Evolutionary conservation across 805 yeast genomes (phyloP), one percentile per base, ranked within the genome.

Genomic region (Pichia heedii): DNA sequence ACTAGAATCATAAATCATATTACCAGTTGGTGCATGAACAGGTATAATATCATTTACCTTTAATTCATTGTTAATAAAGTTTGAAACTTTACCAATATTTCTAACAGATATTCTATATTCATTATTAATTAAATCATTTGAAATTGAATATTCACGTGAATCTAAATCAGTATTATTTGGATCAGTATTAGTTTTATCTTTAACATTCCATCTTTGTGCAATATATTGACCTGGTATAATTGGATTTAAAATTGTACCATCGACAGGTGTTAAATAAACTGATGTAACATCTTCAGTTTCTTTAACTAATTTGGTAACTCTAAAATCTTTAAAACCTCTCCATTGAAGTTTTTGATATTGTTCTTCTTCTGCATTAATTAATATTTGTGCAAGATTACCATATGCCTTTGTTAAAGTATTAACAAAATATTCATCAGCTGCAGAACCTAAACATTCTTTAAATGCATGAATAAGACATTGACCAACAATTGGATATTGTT

Each of bases 371-470:
- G 74, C 70, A 33, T 66, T 58, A 49, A 82, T 81, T 49, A 81
- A 66, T 10, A 77, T 58, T 44, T 76, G 70, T 6, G 88, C 88
- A 48, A 81, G 66, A 45, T 71, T 74, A 32, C 71, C 73, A 57
- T 82, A 81, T 5, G 89, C 88, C 35, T 65, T 70, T 21, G 68
- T 65, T 85, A 87, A 82, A 11, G 86, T 85, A 22, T 64, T 69
- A 37, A 79, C 51, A 42, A 82, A 74, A 35, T 69, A 77, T 3
- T 66, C 69, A 18, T 77, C 76, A n/a, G 84, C 84, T n/a, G 67
- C 70, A 21, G 61, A 65, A 5, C 84, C 85, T 30, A 81, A 62
- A 34, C 77, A 68, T 43, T 71, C 70, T 34, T 60, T 56, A 59
- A 83, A 68, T 13, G 86, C 76, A 22, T 63, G 62, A 27, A 81